These are phyloP conservation scores for Halophytophthora batemanensis DNA, from an alignment of 352 stramenopile species.

Conservation along the genomic window DNA sequence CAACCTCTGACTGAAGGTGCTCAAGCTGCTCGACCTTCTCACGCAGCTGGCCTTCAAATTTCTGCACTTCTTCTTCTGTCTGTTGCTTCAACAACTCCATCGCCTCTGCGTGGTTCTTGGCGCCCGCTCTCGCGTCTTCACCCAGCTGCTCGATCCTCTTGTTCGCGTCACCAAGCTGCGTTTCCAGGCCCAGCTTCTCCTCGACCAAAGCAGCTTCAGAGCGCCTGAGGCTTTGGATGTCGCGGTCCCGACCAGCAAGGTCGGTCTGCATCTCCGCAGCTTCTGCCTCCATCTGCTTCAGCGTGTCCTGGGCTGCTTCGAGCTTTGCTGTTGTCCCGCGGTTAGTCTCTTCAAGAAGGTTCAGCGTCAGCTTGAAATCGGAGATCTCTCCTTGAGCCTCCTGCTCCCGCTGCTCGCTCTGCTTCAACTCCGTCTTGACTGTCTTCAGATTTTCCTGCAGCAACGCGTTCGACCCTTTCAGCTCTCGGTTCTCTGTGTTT, in stretches of 20 bases:
- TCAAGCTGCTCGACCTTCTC: conserved; percentile 20
- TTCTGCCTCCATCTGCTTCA: conserved; percentile 15
- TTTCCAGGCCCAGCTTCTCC: conserved; percentile 18
- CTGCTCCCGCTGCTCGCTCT: conserved; percentile 18
- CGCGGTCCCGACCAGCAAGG: conserved; percentile 13
- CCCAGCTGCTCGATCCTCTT: conserved; percentile 14
- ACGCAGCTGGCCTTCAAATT: conserved; percentile 18
- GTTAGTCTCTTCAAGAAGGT: conserved; percentile 19
- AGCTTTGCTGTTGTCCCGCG: conserved; percentile 10
- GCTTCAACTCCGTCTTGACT: conserved; percentile 13
- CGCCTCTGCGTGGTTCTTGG: conserved; percentile 15
- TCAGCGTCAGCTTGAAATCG: conserved; percentile 18
- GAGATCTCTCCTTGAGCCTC: conserved; percentile 13
- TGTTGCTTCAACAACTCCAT: conserved; percentile 14
- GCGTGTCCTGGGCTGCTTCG: conserved; percentile 8
- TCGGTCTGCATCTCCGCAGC: conserved; percentile 9
- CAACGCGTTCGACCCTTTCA: conserved; percentile 15
- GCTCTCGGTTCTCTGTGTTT: conserved; percentile 22
- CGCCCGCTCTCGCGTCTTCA: conserved; percentile 10
- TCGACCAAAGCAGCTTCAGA: conserved; percentile 5
- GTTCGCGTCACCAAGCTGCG: conserved; percentile 18
- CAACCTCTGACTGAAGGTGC: conserved; percentile 18
- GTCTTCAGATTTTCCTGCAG: conserved; percentile 19
- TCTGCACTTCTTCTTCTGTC: conserved; percentile 14
- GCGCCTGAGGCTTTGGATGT: conserved; percentile 17